phyloP scores from a whole-genome alignment of 2,329 filamentous ascomycete species.

The Penicillium sclerotigenum region DNA sequence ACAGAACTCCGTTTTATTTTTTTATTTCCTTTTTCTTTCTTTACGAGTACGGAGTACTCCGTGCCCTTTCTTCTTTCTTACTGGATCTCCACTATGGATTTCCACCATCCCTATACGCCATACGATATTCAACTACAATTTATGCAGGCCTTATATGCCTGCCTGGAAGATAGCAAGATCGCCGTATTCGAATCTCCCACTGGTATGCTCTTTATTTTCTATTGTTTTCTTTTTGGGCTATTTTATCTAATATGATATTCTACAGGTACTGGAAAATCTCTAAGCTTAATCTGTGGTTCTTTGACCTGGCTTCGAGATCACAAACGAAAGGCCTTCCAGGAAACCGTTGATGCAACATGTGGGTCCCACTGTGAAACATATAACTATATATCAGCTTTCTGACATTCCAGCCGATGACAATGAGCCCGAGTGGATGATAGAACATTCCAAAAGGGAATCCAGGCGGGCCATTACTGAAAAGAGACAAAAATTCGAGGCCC shows the following conservation, averaged over 20 bases:
- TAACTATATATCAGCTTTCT: neutral
- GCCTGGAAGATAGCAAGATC: constrained; percentile 74
- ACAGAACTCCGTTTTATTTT: neutral
- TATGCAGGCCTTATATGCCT: constrained; percentile 78
- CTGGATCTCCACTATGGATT: constrained; percentile 49
- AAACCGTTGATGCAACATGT: constrained; percentile 49
- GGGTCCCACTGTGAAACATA: constrained; percentile 19
- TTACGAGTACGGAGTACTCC: neutral
- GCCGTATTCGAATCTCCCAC: constrained; percentile 94
- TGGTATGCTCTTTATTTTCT: constrained; percentile 50
- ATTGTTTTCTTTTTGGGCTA: neutral
- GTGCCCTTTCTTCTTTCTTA: neutral
- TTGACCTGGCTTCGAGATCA: constrained; percentile 87
- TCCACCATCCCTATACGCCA: constrained; percentile 82
- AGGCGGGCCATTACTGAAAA: constrained; percentile 62
- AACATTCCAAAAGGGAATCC: constrained; percentile 69
- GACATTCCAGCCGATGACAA: constrained; percentile 54
- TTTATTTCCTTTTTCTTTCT: neutral
- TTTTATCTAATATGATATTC: constrained; percentile 9
- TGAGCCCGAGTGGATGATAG: constrained; percentile 80
- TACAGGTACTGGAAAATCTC: constrained; percentile 68
- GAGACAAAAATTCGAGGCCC: constrained; percentile 71
- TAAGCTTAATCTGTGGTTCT: constrained; percentile 85
- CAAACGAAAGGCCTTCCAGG: constrained; percentile 61
- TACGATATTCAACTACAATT: constrained; percentile 86